Evolutionary conservation across 345 rosid genomes (phyloP), one percentile per base, ranked within the genome.

Genomic region (Acer negundo): DNA sequence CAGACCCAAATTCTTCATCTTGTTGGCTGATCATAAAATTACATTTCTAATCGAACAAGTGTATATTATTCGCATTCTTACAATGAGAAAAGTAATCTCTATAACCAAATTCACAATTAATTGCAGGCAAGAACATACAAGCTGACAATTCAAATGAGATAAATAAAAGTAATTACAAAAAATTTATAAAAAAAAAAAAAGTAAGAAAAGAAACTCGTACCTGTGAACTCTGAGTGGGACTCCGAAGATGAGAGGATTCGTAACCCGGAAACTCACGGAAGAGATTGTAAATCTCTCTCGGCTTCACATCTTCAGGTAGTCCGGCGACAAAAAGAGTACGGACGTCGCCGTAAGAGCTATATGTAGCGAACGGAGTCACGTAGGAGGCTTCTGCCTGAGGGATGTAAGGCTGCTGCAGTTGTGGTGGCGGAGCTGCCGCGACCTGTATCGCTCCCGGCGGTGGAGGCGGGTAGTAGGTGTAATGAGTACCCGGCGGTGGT

Each of bases 271-370:
- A 93, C 74, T 93, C 98, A 2, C 96, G 89, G 81, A 95, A 95
- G 3, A 93, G 88, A 82, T 94, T 92, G 47, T 93, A 93, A 80
- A 95, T 90, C 86, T 95, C 98, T 24, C 97, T 91, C 2, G 93
- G 86, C 89, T 91, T 91, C 17, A 93, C 92, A 74, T 93, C 97
- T 62, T 95, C 97, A 13, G 99, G 97, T 31, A 93, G 83, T 23
- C 99, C 97, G 1, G 99, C 98, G 9, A 92, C 82, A 84, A 93
- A 95, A n/a, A 93, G 93, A 19, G 97, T 92, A 17, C 98, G 91
- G 68, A 95, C 89, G 75, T 85, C 87, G 74, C 89, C 90, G 51
- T 87, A 77, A 62, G 79, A 44, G 3, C 79, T 79, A 47, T 76
- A 72, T 1, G 88, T 58, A 4, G 72, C 61, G 56, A 75, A 81